Evolutionary conservation across 306 rosid species (phyloP).

Genomic region (Mucuna pruriens): DNA sequence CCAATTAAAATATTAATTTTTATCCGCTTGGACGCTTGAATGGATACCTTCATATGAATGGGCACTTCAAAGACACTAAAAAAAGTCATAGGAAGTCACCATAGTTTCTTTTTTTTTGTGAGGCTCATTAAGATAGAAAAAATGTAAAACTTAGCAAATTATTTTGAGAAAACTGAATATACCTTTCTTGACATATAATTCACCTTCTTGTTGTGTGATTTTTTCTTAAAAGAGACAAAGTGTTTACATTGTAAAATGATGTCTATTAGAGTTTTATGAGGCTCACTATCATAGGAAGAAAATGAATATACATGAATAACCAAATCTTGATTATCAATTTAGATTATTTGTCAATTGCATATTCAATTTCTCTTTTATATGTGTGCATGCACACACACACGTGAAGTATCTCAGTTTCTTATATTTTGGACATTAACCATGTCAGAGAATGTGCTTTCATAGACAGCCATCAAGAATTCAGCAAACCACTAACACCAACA

Average conservation of each 20-base stretch:
- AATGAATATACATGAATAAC: neutral
- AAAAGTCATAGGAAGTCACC: too few relatives aligned
- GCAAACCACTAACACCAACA: slow-evolving; percentile 12
- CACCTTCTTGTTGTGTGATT: too few relatives aligned
- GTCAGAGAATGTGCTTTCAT: neutral
- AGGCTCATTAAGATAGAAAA: too few relatives aligned
- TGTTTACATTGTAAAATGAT: neutral
- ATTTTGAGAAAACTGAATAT: too few relatives aligned
- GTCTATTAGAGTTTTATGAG: neutral
- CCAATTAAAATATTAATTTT: too few relatives aligned
- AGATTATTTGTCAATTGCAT: neutral
- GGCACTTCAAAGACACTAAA: too few relatives aligned
- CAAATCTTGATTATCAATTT: neutral
- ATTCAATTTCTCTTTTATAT: neutral
- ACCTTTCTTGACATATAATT: too few relatives aligned
- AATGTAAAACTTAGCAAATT: too few relatives aligned
- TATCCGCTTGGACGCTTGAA: too few relatives aligned
- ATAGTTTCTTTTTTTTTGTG: too few relatives aligned
- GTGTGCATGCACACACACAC: neutral
- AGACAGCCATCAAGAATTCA: slow-evolving; percentile 12
- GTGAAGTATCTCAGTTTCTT: neutral
- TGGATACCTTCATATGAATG: too few relatives aligned
- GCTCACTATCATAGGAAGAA: neutral
- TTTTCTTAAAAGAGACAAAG: too few relatives aligned
- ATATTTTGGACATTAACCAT: neutral